These are phyloP conservation scores for Fraxinus baroniana DNA, from an alignment of 305 asterid species.

Conservation along the genomic window DNA sequence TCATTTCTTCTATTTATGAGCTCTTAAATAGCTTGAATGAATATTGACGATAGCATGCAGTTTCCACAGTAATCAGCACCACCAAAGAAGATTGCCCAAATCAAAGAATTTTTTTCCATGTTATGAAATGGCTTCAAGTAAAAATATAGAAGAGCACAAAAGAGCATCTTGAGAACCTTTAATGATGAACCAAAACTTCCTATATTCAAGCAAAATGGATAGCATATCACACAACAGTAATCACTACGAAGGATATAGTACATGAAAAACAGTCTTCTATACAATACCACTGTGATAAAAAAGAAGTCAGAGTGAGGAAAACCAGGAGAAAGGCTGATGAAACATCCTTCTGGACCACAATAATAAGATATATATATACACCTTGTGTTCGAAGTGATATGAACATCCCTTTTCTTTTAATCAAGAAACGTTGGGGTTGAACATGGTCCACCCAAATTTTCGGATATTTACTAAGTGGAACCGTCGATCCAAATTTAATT, in stretches of 20 bases:
- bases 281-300: background rate
- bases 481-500: too few relatives aligned
- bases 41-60: background rate
- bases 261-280: background rate
- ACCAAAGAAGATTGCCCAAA: background rate
- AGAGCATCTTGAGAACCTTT: background rate
- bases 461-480: too few relatives aligned
- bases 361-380: background rate
- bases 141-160: background rate
- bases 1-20: background rate
- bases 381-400: background rate
- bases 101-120: background rate
- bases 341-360: background rate
- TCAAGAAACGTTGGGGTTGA: background rate
- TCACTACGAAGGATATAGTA: background rate
- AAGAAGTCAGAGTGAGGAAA: background rate
- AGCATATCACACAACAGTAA: background rate
- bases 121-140: background rate
- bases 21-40: slow-evolving; percentile 1
- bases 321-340: background rate
- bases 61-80: slow-evolving; percentile 1
- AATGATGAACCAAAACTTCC: background rate
- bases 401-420: background rate
- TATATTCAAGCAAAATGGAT: background rate
- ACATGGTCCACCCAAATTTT: too few relatives aligned